Conservation (phyloP, 164 flowering plant genomes). For the Nelumbo lutea region DNA sequence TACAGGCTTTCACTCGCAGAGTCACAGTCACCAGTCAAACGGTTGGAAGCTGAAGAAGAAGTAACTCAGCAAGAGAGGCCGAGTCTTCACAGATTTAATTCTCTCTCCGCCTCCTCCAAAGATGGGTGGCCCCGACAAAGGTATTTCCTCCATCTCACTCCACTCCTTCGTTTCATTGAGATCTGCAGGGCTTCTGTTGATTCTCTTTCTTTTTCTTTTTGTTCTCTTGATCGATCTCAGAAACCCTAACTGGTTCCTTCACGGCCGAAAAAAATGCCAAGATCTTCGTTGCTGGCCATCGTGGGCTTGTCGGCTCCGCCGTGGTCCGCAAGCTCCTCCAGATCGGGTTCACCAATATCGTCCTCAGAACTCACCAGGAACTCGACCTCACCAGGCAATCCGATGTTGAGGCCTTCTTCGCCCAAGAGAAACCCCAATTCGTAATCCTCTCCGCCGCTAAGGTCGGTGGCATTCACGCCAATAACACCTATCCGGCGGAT, state of each 20-base stretch:
- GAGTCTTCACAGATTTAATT: no score
- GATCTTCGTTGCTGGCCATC: constrained; percentile 86
- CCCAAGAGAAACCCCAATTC: constrained; percentile 13
- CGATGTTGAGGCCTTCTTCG: constrained; percentile 76
- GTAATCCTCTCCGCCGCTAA: constrained; percentile 53
- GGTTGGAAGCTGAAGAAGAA: no score
- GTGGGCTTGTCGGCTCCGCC: constrained; percentile 88
- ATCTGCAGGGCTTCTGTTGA: no score
- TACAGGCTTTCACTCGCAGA: no score
- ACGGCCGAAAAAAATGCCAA: constrained; percentile 55
- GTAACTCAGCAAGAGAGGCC: no score
- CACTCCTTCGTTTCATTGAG: no score
- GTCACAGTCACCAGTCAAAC: no score
- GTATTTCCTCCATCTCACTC: no score
- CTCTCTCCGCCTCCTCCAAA: no score
- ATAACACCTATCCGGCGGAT: constrained; percentile 87
- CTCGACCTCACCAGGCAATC: constrained; percentile 80
- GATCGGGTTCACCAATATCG: constrained; percentile 58
- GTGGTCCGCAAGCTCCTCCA: constrained; percentile 58
- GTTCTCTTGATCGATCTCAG: no score
- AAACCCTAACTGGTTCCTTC: constrained; percentile 10
- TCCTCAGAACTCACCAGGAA: constrained; percentile 68
- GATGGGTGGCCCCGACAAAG: no score
- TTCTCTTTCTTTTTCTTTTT: no score
- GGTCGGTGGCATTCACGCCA: constrained; percentile 74